Percentiles rank a stretch among this genome's conserved stretches.
These are phyloP conservation scores for Termitomyces sp. DNA, from an alignment of 768 basidiomycete genomes.

Conservation along the genomic window DNA sequence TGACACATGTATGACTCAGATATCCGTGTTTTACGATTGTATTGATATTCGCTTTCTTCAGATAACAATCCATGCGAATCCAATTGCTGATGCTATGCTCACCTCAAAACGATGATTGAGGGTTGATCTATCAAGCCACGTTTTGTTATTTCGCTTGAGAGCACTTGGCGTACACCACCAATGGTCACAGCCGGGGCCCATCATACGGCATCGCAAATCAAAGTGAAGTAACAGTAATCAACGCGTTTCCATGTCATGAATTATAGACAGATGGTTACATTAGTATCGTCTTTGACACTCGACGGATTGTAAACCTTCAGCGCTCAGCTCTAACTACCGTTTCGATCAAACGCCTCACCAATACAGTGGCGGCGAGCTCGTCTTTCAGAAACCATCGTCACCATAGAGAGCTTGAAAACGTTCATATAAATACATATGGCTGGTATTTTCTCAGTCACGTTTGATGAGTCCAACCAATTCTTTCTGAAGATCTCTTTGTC, in stretches of 20 bases:
- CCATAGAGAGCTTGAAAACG: neutral
- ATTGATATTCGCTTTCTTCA: conserved; percentile 24
- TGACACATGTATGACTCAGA: conserved; percentile 60
- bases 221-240: neutral
- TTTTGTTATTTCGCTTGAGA: neutral
- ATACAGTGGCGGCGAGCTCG: neutral
- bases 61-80: conserved; percentile 93
- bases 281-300: neutral
- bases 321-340: neutral
- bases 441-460: conserved; percentile 33
- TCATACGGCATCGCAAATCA: neutral
- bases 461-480: conserved; percentile 88
- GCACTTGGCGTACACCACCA: neutral
- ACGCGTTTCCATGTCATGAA: neutral
- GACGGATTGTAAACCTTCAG: neutral
- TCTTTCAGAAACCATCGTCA: neutral
- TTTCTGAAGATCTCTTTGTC: conserved; percentile 83
- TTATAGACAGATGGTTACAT: neutral
- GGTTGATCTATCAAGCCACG: neutral
- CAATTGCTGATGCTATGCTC: conserved; percentile 78
- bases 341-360: neutral
- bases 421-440: conserved; percentile 1
- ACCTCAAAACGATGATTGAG: conserved; percentile 25
- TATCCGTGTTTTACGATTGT: neutral
- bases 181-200: neutral